A percentile compares a stretch with the other conserved stretches of the same genome.
phyloP scores from a whole-genome alignment of 1,284 basidiomycete species.

The Cryptococcus sp. region DNA sequence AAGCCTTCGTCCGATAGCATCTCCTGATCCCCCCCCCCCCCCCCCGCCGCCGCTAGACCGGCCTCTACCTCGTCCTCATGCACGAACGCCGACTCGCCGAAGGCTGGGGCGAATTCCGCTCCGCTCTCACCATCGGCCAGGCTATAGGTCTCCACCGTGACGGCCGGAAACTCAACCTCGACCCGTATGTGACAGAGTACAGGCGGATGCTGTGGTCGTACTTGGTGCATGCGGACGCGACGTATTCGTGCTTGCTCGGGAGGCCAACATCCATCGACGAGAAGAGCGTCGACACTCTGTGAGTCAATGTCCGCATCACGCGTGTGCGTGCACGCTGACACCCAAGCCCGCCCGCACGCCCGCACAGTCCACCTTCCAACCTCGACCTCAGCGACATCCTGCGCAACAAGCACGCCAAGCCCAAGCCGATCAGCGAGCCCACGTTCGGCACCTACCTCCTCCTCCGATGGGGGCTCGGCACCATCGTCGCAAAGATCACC shows the following conservation, averaged over 20 bases:
- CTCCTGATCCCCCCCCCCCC: slow-evolving; percentile 8
- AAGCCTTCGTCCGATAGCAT: neutral
- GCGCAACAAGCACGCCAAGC: slow-evolving; percentile 29
- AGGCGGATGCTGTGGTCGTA: slow-evolving; percentile 89
- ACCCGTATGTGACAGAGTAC: slow-evolving; percentile 75
- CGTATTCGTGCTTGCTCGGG: slow-evolving; percentile 74
- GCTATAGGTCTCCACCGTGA: slow-evolving; percentile 88
- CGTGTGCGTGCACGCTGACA: too few species aligned
- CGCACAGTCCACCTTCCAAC: slow-evolving; percentile 65
- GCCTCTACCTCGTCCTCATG: slow-evolving; percentile 76
- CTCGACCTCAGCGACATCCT: slow-evolving; percentile 62
- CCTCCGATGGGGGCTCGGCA: slow-evolving; percentile 75
- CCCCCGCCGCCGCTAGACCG: slow-evolving; percentile 68
- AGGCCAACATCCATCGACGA: slow-evolving; percentile 63
- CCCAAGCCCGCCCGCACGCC: too few species aligned
- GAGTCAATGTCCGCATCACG: slow-evolving; percentile 35
- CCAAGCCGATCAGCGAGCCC: slow-evolving; percentile 55
- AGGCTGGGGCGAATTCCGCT: slow-evolving; percentile 89
- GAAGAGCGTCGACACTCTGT: slow-evolving; percentile 50
- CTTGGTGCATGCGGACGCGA: slow-evolving; percentile 82
- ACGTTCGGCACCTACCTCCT: slow-evolving; percentile 84
- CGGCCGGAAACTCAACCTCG: slow-evolving; percentile 61
- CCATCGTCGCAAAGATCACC: slow-evolving; percentile 80
- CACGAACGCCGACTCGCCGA: slow-evolving; percentile 55
- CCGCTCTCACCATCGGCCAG: slow-evolving; percentile 83